These are phyloP conservation scores for Amanita brunnescens DNA, from an alignment of 768 basidiomycete species.

Conservation along the genomic window DNA sequence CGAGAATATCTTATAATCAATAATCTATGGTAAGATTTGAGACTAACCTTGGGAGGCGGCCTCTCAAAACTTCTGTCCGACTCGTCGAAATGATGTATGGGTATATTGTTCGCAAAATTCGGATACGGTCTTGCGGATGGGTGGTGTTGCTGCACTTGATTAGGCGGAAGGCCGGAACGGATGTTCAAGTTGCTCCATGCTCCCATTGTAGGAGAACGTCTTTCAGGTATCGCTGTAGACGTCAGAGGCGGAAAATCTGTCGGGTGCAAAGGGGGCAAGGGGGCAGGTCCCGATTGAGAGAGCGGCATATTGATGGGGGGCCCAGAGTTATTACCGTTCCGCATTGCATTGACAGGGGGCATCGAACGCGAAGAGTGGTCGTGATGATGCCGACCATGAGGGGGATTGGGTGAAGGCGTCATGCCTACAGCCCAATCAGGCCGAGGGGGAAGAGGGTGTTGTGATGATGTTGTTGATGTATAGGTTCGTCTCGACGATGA, in stretches of 20 bases:
- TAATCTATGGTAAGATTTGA: background rate
- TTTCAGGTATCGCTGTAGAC: constrained; percentile 36
- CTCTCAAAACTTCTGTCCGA: constrained; percentile 38
- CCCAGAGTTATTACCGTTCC: constrained; percentile 24
- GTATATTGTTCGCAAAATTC: constrained; percentile 15
- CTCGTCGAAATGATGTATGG: constrained; percentile 31
- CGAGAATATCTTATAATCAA: background rate
- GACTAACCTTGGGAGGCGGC: constrained; percentile 35
- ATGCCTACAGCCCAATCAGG: constrained; percentile 89
- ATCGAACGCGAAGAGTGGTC: constrained; percentile 39
- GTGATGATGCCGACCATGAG: constrained; percentile 38
- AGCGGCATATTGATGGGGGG: constrained; percentile 18
- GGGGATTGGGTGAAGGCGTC: constrained; percentile 61
- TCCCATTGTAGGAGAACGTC: constrained; percentile 48
- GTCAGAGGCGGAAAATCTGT: constrained; percentile 69
- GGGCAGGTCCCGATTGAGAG: constrained; percentile 20
- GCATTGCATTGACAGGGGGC: constrained; percentile 33
- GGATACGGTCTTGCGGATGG: constrained; percentile 27
- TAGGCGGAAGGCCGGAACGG: constrained; percentile 42
- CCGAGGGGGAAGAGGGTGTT: constrained; percentile 64
- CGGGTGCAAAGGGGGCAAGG: constrained; percentile 37
- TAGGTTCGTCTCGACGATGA: constrained; percentile 74
- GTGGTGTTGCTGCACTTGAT: constrained; percentile 17
- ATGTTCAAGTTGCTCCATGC: constrained; percentile 61
- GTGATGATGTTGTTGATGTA: constrained; percentile 65